phyloP scores from a whole-genome alignment of 257 asterid species.

The Solanum lignicaule region DNA sequence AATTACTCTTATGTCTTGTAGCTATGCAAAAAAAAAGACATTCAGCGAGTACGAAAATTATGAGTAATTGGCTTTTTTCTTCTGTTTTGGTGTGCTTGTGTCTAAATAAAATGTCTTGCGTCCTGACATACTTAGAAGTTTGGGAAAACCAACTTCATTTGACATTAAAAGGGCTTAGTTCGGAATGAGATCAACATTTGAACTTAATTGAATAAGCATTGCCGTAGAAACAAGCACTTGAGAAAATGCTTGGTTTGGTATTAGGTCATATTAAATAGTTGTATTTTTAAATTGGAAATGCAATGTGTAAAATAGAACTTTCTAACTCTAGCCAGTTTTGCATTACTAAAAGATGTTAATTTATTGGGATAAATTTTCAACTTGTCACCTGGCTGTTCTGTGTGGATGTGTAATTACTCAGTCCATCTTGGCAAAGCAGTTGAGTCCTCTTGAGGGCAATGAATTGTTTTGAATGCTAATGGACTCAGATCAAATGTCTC shows the following conservation, averaged over 20 bases:
- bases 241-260: background rate
- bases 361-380: background rate
- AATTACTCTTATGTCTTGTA: background rate
- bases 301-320: background rate
- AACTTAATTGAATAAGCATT: background rate
- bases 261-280: background rate
- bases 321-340: background rate
- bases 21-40: background rate
- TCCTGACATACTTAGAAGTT: background rate
- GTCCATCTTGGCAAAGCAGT: slow-evolving; percentile 54
- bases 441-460: slow-evolving; percentile 4
- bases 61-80: background rate
- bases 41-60: background rate
- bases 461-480: slow-evolving; percentile 53
- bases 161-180: background rate
- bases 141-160: background rate
- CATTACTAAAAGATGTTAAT: background rate
- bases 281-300: background rate
- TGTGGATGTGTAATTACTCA: background rate
- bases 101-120: background rate
- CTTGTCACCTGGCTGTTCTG: background rate
- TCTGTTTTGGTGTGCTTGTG: background rate
- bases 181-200: background rate
- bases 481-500: slow-evolving; percentile 23
- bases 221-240: background rate